Evolutionary conservation across 768 basidiomycete species (phyloP).

Genomic region (Lentinula edodes): DNA sequence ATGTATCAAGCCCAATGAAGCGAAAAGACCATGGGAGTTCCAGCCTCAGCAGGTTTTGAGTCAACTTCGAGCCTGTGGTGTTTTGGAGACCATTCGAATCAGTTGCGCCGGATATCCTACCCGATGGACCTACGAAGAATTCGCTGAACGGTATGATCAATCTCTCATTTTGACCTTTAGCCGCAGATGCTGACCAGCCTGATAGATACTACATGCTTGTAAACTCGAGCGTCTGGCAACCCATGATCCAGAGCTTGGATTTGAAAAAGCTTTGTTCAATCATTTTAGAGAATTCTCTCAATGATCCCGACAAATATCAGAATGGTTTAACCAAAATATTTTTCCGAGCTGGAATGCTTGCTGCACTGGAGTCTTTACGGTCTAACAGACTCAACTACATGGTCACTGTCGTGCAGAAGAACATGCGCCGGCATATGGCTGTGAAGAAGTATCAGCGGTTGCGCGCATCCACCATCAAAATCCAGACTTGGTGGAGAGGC

Average conservation of each 20-base stretch:
- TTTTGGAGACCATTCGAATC: slow-evolving; percentile 96
- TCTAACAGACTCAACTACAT: slow-evolving; percentile 83
- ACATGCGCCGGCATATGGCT: slow-evolving; percentile 84
- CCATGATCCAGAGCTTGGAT: slow-evolving; percentile 78
- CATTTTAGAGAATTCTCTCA: slow-evolving; percentile 83
- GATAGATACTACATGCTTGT: slow-evolving; percentile 95
- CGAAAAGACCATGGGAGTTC: slow-evolving; percentile 95
- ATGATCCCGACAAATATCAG: slow-evolving; percentile 95
- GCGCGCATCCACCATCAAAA: slow-evolving; percentile 68
- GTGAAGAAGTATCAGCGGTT: slow-evolving; percentile 72
- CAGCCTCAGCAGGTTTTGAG: slow-evolving; percentile 92
- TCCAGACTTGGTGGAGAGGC: slow-evolving; percentile 96
- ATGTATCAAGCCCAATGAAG: slow-evolving; percentile 98
- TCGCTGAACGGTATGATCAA: slow-evolving; percentile 81
- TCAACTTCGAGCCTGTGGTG: slow-evolving; percentile 96
- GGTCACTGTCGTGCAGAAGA: slow-evolving; percentile 97
- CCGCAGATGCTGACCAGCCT: slow-evolving; percentile 12
- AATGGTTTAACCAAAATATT: slow-evolving; percentile 97
- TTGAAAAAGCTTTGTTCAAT: slow-evolving; percentile 74
- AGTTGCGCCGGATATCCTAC: slow-evolving; percentile 99
- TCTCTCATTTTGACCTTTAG: background rate
- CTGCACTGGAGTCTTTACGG: slow-evolving; percentile 87
- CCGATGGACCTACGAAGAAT: slow-evolving; percentile 97
- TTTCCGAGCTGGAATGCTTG: slow-evolving; percentile 98
- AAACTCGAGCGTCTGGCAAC: slow-evolving; percentile 79